A percentile compares a stretch with the other conserved stretches of the same genome.
phyloP scores from a whole-genome alignment of 306 rosid species.

The Clitoria ternatea region DNA sequence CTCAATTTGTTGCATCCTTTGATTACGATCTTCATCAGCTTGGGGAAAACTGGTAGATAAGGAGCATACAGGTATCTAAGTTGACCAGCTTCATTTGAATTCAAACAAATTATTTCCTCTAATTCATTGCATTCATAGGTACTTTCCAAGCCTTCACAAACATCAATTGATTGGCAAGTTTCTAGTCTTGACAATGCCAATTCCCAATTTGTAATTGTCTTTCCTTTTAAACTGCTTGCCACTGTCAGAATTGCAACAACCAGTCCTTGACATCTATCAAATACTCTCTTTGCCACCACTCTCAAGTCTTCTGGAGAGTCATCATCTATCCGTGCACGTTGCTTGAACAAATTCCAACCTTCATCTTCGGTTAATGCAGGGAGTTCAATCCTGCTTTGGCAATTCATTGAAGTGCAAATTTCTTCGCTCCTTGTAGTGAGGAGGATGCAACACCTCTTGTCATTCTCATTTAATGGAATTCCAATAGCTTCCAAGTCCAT shows the following conservation, averaged over 20 bases:
- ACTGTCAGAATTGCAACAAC: slow-evolving; percentile 6
- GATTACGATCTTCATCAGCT: not conserved
- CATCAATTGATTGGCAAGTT: not conserved
- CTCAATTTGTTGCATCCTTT: not conserved
- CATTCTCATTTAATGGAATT: not conserved
- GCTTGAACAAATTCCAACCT: slow-evolving; percentile 20
- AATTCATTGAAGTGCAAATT: slow-evolving; percentile 7
- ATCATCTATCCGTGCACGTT: not conserved
- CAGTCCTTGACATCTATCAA: slow-evolving; percentile 14
- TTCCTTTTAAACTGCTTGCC: not conserved
- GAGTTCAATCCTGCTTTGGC: not conserved
- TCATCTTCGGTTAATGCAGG: slow-evolving; percentile 1
- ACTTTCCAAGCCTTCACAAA: not conserved
- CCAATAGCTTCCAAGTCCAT: slow-evolving; percentile 10
- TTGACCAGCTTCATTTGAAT: not conserved
- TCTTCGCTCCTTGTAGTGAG: not conserved
- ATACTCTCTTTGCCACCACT: not conserved
- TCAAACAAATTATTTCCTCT: slow-evolving; percentile 5
- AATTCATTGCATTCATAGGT: not conserved
- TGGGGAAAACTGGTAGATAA: not conserved
- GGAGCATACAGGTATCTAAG: not conserved
- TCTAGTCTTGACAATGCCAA: not conserved
- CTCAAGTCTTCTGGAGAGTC: not conserved
- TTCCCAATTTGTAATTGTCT: not conserved
- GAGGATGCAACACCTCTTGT: slow-evolving; percentile 1